These are phyloP conservation scores for Blastobotrys robertii DNA, from an alignment of 805 yeast species.

Conservation along the genomic window DNA sequence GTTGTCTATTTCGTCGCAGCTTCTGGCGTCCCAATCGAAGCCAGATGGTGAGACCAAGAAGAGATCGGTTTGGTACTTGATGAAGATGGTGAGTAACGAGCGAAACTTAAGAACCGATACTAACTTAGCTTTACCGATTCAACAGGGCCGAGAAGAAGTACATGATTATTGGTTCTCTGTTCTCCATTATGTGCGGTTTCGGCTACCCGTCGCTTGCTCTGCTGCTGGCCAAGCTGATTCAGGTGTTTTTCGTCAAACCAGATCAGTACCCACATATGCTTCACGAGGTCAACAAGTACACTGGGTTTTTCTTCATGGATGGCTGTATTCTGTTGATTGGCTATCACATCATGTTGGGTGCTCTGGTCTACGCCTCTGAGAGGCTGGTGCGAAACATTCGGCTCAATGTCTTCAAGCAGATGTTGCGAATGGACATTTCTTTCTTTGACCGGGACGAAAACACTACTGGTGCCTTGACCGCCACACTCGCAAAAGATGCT, in stretches of 20 bases:
- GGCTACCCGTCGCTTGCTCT: constrained; percentile 30
- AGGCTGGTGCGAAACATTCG: constrained; percentile 28
- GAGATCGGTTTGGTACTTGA: constrained; percentile 5
- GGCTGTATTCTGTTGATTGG: constrained; percentile 22
- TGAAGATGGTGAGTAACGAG: constrained; percentile 7
- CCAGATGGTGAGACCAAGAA: not conserved
- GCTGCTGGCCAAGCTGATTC: constrained; percentile 28
- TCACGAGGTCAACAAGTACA: constrained; percentile 23
- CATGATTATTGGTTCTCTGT: constrained; percentile 19
- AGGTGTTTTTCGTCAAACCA: constrained; percentile 26
- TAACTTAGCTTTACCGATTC: constrained; percentile 16
- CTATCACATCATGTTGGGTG: constrained; percentile 17
- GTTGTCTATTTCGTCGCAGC: constrained; percentile 10
- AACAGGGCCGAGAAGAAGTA: constrained; percentile 20
- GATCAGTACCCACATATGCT: constrained; percentile 25
- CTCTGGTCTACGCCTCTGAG: constrained; percentile 22
- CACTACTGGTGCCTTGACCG: constrained; percentile 30
- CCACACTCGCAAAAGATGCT: constrained; percentile 32
- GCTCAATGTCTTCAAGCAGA: constrained; percentile 24
- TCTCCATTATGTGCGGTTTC: constrained; percentile 25
- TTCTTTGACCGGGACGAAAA: constrained; percentile 29
- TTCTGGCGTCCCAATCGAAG: constrained; percentile 7
- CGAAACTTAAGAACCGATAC: not conserved
- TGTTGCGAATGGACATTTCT: constrained; percentile 29
- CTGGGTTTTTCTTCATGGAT: constrained; percentile 28